Evolutionary conservation across 768 basidiomycete species (phyloP).

Genomic region (Chiua virens): DNA sequence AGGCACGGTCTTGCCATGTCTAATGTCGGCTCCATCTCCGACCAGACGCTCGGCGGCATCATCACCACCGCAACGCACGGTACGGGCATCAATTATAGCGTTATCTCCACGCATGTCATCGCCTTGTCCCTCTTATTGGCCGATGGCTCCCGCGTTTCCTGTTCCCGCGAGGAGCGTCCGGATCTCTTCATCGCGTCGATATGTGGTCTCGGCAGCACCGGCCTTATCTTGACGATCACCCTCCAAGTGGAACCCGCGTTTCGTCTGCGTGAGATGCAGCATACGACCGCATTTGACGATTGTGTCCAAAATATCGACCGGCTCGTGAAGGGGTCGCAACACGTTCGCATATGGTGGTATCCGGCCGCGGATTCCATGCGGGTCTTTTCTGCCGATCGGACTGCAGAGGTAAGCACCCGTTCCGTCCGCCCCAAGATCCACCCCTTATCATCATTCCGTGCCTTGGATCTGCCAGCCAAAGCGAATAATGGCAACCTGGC

Average conservation of each 20-base stretch:
- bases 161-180: conserved; percentile 58
- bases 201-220: conserved; percentile 89
- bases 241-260: conserved; percentile 83
- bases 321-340: conserved; percentile 67
- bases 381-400: conserved; percentile 73
- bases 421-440: conserved; percentile 11
- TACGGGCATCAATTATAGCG: conserved; percentile 74
- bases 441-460: conserved; percentile 9
- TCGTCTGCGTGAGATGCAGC: conserved; percentile 71
- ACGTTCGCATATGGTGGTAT: conserved; percentile 96
- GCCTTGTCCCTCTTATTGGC: conserved; percentile 77
- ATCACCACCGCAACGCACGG: conserved; percentile 96
- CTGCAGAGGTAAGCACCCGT: conserved; percentile 60
- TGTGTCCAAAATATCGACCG: conserved; percentile 55
- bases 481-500: conserved; percentile 56
- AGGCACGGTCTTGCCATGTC: conserved; percentile 76
- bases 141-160: conserved; percentile 65
- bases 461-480: conserved; percentile 42
- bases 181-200: conserved; percentile 89
- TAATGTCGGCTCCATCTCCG: conserved; percentile 94
- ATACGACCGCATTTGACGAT: conserved; percentile 61
- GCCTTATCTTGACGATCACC: conserved; percentile 77
- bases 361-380: conserved; percentile 74
- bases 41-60: conserved; percentile 91
- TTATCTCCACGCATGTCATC: conserved; percentile 79